These are phyloP conservation scores for Castanea crenata DNA, from an alignment of 306 rosid species.

Conservation along the genomic window DNA sequence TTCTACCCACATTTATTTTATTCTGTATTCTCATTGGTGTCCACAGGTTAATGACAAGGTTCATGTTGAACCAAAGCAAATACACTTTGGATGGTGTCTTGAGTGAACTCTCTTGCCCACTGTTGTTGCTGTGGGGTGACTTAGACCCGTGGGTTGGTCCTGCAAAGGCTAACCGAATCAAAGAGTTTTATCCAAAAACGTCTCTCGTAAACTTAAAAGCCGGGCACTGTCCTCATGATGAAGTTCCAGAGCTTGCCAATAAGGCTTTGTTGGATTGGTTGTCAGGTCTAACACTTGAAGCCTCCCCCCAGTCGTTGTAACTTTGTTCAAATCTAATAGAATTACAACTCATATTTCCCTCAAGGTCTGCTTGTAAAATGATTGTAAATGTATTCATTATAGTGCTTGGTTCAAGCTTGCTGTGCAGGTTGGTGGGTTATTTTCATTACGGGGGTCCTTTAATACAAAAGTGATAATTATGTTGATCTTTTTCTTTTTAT, in stretches of 20 bases:
- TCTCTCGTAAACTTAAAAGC: constrained; percentile 76
- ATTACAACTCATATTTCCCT: neutral
- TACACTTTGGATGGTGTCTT: constrained; percentile 69
- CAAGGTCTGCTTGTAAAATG: constrained; percentile 8
- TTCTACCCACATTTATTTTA: neutral
- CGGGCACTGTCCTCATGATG: constrained; percentile 94
- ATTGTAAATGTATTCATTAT: constrained; percentile 15
- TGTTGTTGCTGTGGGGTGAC: constrained; percentile 92
- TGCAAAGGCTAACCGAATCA: constrained; percentile 70
- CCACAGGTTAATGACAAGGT: constrained; percentile 81
- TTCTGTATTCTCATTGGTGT: neutral
- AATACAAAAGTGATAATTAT: too few relatives aligned
- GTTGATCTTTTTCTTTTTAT: too few relatives aligned
- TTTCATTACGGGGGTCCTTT: too few relatives aligned
- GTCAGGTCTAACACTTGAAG: constrained; percentile 42
- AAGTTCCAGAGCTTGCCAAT: constrained; percentile 79
- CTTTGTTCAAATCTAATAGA: constrained; percentile 6
- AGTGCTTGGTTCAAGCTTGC: neutral
- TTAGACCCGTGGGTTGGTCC: constrained; percentile 99
- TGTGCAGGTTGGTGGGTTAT: too few relatives aligned
- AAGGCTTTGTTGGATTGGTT: constrained; percentile 78
- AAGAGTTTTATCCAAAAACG: constrained; percentile 75
- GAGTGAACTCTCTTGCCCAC: constrained; percentile 72
- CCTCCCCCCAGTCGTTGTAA: constrained; percentile 49
- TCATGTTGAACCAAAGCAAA: constrained; percentile 76